These are phyloP conservation scores for Adiantum capillusveneris DNA, from an alignment of 75 land plant genomes.

Conservation along the genomic window DNA sequence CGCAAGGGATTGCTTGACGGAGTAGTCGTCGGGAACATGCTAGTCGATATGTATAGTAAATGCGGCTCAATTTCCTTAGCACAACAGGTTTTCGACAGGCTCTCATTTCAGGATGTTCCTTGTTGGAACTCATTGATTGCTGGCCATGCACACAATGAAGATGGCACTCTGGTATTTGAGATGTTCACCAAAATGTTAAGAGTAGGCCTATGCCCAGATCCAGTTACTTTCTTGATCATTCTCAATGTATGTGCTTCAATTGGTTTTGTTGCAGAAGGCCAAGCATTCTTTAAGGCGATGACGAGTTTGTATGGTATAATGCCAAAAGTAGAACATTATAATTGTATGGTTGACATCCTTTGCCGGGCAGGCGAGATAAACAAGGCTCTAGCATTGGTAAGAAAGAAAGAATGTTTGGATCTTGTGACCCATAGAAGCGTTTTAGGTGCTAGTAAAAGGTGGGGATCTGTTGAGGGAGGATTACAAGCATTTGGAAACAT, in stretches of 20 bases:
- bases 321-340: slow-evolving; percentile 30
- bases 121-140: slow-evolving; percentile 39
- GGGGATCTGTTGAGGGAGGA: no score
- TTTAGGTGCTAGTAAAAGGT: no score
- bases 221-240: slow-evolving; percentile 30
- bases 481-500: no score
- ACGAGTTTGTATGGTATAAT: slow-evolving; percentile 7
- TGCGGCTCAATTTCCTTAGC: slow-evolving; percentile 36
- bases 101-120: slow-evolving; percentile 22
- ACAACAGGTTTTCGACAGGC: slow-evolving; percentile 21
- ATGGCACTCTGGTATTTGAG: slow-evolving; percentile 14
- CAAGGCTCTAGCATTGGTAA: slow-evolving; percentile 26
- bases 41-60: slow-evolving; percentile 59
- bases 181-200: slow-evolving; percentile 23
- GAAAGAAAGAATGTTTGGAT: not conserved
- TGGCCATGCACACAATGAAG: slow-evolving; percentile 25
- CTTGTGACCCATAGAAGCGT: no score
- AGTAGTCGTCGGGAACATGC: slow-evolving; percentile 13
- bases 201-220: slow-evolving; percentile 15
- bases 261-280: slow-evolving; percentile 28
- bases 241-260: slow-evolving; percentile 33
- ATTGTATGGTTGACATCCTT: slow-evolving; percentile 39
- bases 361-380: slow-evolving; percentile 27
- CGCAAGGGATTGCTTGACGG: not conserved
- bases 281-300: slow-evolving; percentile 19